phyloP scores from a whole-genome alignment of 805 yeast species.

The Schwanniomyces vanrijiae region DNA sequence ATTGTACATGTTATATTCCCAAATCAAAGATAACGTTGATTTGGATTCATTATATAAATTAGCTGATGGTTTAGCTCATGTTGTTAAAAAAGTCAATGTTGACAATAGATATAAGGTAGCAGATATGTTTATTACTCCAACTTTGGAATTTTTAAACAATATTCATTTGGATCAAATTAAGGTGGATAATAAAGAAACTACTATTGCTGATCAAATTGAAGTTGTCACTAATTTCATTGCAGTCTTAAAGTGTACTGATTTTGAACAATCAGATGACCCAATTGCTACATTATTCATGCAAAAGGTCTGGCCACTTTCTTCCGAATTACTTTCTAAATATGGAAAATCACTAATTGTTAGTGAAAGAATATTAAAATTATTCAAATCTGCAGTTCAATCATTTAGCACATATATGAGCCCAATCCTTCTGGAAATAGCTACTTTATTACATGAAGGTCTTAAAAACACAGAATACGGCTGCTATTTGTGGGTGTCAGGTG shows the following conservation, averaged over 20 bases:
- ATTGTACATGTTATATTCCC: conserved; percentile 68
- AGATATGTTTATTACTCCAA: conserved; percentile 65
- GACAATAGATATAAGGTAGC: conserved; percentile 54
- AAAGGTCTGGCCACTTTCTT: conserved; percentile 57
- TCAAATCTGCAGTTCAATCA: conserved; percentile 64
- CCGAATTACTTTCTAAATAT: conserved; percentile 48
- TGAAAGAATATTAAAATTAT: conserved; percentile 70
- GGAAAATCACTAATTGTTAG: conserved; percentile 65
- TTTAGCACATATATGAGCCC: conserved; percentile 57
- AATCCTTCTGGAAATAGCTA: conserved; percentile 64
- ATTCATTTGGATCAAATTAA: conserved; percentile 14
- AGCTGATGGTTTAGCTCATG: conserved; percentile 87
- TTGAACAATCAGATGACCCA: conserved; percentile 43
- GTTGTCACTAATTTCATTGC: conserved; percentile 60
- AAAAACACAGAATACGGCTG: conserved; percentile 71
- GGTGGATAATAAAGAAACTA: conserved; percentile 37
- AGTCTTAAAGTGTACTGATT: conserved; percentile 51
- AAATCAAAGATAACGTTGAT: conserved; percentile 54
- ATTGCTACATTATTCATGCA: conserved; percentile 53
- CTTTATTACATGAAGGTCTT: conserved; percentile 68
- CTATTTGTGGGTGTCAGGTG: conserved; percentile 87
- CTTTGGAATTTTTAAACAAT: conserved; percentile 47
- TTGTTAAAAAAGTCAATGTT: conserved; percentile 60
- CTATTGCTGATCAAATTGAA: conserved; percentile 70
- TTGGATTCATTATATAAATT: conserved; percentile 71